phyloP scores from a whole-genome alignment of 345 rosid species.

The Gossypium stocksii region DNA sequence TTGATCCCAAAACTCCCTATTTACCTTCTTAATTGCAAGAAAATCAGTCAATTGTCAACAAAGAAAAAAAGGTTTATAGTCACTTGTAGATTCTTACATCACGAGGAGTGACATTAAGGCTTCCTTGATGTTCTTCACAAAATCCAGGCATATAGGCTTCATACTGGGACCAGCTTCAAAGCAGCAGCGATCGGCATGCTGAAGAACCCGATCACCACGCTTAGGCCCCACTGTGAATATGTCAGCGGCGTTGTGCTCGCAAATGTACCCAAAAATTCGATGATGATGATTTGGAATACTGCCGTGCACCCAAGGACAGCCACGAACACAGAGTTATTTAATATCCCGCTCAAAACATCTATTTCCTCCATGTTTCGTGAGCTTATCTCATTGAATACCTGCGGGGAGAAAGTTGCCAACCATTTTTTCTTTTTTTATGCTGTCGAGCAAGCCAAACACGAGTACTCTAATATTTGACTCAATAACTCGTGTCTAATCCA shows the following conservation, averaged over 20 bases:
- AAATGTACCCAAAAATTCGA: conserved; percentile 67
- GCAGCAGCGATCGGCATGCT: conserved; percentile 89
- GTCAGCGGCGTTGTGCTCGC: conserved; percentile 62
- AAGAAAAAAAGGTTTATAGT: not conserved
- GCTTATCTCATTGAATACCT: conserved; percentile 72
- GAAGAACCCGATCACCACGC: conserved; percentile 56
- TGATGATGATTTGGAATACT: conserved; percentile 61
- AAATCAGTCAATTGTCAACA: not conserved
- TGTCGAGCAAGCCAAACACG: too few relatives aligned
- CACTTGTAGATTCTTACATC: not conserved
- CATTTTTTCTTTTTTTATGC: too few relatives aligned
- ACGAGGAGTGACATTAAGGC: not conserved
- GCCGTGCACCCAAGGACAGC: conserved; percentile 49
- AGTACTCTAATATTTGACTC: too few relatives aligned
- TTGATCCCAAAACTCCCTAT: not conserved
- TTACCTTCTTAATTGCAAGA: not conserved
- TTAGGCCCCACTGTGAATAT: conserved; percentile 42
- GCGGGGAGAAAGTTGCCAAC: conserved; percentile 4
- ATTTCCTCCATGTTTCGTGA: conserved; percentile 67
- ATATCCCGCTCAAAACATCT: conserved; percentile 61
- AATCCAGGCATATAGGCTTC: conserved; percentile 12
- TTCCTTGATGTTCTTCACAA: not conserved
- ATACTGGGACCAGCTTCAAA: conserved; percentile 63
- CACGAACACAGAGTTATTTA: conserved; percentile 50
- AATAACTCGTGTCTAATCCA: too few relatives aligned